phyloP scores from a whole-genome alignment of 495 filamentous ascomycete species.

The Halenospora varia region DNA sequence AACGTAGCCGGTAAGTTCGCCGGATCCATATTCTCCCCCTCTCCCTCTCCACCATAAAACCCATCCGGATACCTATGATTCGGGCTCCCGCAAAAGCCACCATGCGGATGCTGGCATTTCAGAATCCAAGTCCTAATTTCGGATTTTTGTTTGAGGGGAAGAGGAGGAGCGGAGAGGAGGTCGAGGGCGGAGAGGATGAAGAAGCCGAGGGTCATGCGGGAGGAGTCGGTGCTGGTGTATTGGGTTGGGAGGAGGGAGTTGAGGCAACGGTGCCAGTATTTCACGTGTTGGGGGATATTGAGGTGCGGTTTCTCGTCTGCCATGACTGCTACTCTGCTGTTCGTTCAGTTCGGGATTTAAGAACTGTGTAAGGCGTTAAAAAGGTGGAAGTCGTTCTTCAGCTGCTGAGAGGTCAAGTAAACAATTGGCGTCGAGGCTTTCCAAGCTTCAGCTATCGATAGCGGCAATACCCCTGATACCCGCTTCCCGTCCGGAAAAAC shows the following conservation, averaged over 20 bases:
- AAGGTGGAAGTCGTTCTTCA: too few species aligned
- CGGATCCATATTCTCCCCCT: slow-evolving; percentile 59
- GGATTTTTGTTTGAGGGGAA: slow-evolving; percentile 53
- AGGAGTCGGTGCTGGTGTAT: slow-evolving; percentile 84
- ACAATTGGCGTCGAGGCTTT: too few species aligned
- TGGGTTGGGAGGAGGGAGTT: slow-evolving; percentile 73
- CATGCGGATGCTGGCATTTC: slow-evolving; percentile 65
- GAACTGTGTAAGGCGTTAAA: too few species aligned
- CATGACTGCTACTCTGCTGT: neutral
- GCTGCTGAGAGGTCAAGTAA: too few species aligned
- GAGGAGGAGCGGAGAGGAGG: slow-evolving; percentile 61
- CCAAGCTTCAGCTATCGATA: too few species aligned
- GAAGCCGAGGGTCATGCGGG: slow-evolving; percentile 83
- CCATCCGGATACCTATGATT: slow-evolving; percentile 31
- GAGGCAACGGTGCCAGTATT: slow-evolving; percentile 89
- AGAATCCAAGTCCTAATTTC: slow-evolving; percentile 69
- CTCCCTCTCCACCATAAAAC: slow-evolving; percentile 33
- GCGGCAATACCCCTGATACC: slow-evolving; percentile 4
- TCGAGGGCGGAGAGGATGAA: slow-evolving; percentile 85
- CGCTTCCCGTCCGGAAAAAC: slow-evolving; percentile 6
- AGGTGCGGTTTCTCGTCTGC: slow-evolving; percentile 39
- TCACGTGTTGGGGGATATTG: slow-evolving; percentile 71
- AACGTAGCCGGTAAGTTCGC: slow-evolving; percentile 82
- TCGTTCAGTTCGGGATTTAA: too few species aligned
- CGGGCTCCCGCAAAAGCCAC: slow-evolving; percentile 79